These are phyloP conservation scores for Sungouiella blattae DNA, from an alignment of 805 yeast species.

Conservation along the genomic window DNA sequence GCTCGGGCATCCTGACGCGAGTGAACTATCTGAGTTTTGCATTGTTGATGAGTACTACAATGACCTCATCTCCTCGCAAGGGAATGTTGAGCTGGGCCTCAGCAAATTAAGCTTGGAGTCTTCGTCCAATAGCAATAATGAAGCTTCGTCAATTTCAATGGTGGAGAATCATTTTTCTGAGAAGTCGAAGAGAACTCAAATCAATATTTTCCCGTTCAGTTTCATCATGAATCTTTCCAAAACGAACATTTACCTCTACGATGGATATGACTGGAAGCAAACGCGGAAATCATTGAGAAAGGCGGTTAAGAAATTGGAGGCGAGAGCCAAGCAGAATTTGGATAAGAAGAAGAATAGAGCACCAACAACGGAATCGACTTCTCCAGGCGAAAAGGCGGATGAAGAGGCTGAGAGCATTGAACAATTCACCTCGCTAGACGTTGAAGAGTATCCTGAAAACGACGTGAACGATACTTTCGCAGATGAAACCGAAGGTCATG, in stretches of 20 bases:
- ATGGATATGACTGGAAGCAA: slow-evolving; percentile 90
- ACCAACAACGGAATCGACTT: slow-evolving; percentile 10
- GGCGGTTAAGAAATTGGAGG: slow-evolving; percentile 64
- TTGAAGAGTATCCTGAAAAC: not conserved
- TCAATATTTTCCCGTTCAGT: slow-evolving; percentile 20
- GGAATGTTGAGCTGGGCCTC: slow-evolving; percentile 2
- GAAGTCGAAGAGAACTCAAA: not conserved
- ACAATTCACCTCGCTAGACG: not conserved
- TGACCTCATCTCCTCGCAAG: not conserved
- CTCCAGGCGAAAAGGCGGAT: slow-evolving; percentile 9
- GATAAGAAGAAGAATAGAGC: slow-evolving; percentile 7
- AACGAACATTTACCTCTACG: slow-evolving; percentile 54
- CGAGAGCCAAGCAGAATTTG: slow-evolving; percentile 29
- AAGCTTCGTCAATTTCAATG: not conserved
- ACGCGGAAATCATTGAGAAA: slow-evolving; percentile 64
- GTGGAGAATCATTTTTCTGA: slow-evolving; percentile 13
- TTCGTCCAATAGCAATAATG: not conserved
- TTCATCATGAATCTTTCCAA: slow-evolving; percentile 36
- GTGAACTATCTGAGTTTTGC: slow-evolving; percentile 2
- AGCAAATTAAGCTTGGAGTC: slow-evolving; percentile 3
- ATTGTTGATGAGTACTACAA: slow-evolving; percentile 10
- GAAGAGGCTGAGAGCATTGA: slow-evolving; percentile 1
- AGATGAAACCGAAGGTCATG: slow-evolving; percentile 7
- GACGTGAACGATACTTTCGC: not conserved
- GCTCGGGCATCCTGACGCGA: no score